phyloP scores from a whole-genome alignment of 495 filamentous ascomycete species.

The Penicillium egyptiacum region DNA sequence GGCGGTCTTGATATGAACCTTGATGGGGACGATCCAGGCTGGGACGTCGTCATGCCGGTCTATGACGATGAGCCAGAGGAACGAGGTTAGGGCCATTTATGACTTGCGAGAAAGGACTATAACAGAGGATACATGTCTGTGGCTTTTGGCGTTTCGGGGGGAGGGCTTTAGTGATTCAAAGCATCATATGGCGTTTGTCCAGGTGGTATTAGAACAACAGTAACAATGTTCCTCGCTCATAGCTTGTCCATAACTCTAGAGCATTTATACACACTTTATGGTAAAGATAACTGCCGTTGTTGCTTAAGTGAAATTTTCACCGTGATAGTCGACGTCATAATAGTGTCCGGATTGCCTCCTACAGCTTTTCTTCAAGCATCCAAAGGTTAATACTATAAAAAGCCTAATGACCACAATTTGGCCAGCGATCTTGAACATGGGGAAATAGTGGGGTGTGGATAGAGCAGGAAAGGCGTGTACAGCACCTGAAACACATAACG shows the following conservation, averaged over 20 bases:
- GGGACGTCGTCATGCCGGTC: conserved; percentile 63
- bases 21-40: conserved; percentile 54
- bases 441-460: neutral
- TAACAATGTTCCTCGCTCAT: neutral
- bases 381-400: neutral
- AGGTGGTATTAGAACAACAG: neutral
- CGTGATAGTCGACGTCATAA: neutral
- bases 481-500: neutral
- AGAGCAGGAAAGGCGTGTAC: neutral
- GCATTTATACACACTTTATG: neutral
- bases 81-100: neutral
- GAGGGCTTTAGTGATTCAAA: neutral
- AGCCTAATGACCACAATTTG: neutral
- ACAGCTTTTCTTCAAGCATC: neutral
- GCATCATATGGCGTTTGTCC: neutral
- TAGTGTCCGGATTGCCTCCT: neutral
- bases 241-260: neutral
- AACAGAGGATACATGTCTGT: neutral
- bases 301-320: neutral
- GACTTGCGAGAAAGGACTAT: neutral
- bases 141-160: neutral
- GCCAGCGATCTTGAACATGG: conserved; percentile 1
- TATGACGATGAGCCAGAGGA: conserved; percentile 56
- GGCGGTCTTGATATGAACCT: conserved; percentile 34
- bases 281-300: neutral